Percentiles rank a stretch among this genome's conserved stretches.
Evolutionary conservation across 805 yeast genomes (phyloP).

Genomic region (Huiozyma naganishii): DNA sequence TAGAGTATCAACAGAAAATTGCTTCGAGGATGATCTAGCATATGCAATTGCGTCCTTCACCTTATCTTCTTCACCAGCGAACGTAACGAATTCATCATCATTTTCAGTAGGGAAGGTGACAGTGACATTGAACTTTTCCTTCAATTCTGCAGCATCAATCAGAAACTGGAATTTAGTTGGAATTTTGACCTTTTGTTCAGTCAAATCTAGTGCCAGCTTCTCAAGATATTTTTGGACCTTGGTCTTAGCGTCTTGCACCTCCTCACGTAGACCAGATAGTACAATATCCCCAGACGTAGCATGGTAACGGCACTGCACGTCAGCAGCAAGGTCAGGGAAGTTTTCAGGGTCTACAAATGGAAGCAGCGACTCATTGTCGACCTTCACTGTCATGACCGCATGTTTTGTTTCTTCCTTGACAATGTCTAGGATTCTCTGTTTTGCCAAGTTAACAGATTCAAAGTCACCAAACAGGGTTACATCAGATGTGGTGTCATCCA

Average conservation of each 20-base stretch:
- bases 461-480: slow-evolving; percentile 73
- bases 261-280: slow-evolving; percentile 63
- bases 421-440: slow-evolving; percentile 54
- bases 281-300: slow-evolving; percentile 32
- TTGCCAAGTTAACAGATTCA: slow-evolving; percentile 72
- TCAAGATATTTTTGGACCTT: slow-evolving; percentile 37
- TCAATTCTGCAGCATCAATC: slow-evolving; percentile 45
- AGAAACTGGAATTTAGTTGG: slow-evolving; percentile 64
- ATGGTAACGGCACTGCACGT: slow-evolving; percentile 17
- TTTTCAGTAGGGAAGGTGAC: slow-evolving; percentile 41
- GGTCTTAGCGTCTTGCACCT: slow-evolving; percentile 45
- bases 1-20: slow-evolving; percentile 51
- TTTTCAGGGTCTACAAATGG: slow-evolving; percentile 24
- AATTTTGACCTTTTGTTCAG: slow-evolving; percentile 46
- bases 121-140: slow-evolving; percentile 43
- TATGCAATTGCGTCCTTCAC: slow-evolving; percentile 50
- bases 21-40: slow-evolving; percentile 51
- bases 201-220: slow-evolving; percentile 35
- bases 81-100: slow-evolving; percentile 41
- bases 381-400: slow-evolving; percentile 39
- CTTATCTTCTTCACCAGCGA: slow-evolving; percentile 52
- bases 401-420: slow-evolving; percentile 65
- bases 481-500: slow-evolving; percentile 46
- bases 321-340: slow-evolving; percentile 9
- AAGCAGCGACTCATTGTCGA: slow-evolving; percentile 29